Conservation (phyloP, 768 basidiomycete species). For the Coprinopsis strossmayeri region DNA sequence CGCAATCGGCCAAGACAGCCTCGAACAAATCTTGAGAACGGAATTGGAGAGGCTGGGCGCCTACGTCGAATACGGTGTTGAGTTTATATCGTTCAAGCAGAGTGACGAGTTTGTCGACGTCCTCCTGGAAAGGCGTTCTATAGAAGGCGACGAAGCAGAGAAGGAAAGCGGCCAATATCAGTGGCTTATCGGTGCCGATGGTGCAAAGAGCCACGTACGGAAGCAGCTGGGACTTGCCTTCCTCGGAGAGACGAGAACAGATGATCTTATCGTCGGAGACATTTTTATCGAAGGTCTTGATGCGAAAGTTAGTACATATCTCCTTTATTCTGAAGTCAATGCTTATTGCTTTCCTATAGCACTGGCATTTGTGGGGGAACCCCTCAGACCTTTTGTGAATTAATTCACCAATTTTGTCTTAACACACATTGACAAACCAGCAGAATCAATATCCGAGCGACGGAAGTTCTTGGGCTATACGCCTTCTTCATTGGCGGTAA, state of each 20-base stretch:
- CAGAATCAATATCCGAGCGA: too few species aligned
- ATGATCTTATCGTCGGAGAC: neutral
- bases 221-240: slow-evolving; percentile 33
- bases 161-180: slow-evolving; percentile 20
- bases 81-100: neutral
- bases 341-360: slow-evolving; percentile 16
- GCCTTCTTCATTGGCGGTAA: too few species aligned
- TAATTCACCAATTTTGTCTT: too few species aligned
- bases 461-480: too few species aligned
- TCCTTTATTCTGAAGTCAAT: slow-evolving; percentile 11
- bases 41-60: slow-evolving; percentile 24
- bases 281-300: neutral
- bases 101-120: neutral
- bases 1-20: slow-evolving; percentile 26
- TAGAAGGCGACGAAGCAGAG: slow-evolving; percentile 24
- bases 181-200: slow-evolving; percentile 38
- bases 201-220: slow-evolving; percentile 34
- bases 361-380: slow-evolving; percentile 43
- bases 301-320: neutral
- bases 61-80: slow-evolving; percentile 15
- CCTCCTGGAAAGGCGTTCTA: neutral
- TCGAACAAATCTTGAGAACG: slow-evolving; percentile 28
- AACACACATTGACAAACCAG: too few species aligned
- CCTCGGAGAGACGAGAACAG: slow-evolving; percentile 24
- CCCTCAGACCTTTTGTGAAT: too few species aligned